phyloP scores from a whole-genome alignment of 805 yeast genomes.

The Lipomyces anomalus region DNA sequence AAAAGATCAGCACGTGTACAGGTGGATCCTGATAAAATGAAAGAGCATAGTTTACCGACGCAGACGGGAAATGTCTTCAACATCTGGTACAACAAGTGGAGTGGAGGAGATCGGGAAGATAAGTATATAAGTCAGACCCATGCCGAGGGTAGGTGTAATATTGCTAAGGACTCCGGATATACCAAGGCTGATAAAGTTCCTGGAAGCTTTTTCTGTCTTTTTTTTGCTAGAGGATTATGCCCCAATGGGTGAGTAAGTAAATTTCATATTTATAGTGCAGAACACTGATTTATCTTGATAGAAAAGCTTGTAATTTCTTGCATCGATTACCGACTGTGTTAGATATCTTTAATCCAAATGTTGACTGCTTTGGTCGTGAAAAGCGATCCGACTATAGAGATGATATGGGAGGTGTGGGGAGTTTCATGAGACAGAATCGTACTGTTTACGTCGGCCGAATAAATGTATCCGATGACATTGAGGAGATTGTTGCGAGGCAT shows the following conservation, averaged over 20 bases:
- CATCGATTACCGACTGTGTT: slow-evolving; percentile 66
- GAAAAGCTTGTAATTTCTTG: slow-evolving; percentile 59
- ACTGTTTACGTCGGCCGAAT: slow-evolving; percentile 71
- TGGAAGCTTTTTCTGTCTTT: slow-evolving; percentile 59
- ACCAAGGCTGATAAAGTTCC: slow-evolving; percentile 58
- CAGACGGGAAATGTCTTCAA: slow-evolving; percentile 79
- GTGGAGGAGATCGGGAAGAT: slow-evolving; percentile 58
- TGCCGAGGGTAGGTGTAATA: slow-evolving; percentile 56
- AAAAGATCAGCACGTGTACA: slow-evolving; percentile 64
- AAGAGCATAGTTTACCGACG: slow-evolving; percentile 59
- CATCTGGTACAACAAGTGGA: slow-evolving; percentile 86
- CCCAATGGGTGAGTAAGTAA: slow-evolving; percentile 46
- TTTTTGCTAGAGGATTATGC: slow-evolving; percentile 87
- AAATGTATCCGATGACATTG: slow-evolving; percentile 40
- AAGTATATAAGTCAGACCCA: slow-evolving; percentile 36
- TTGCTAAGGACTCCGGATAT: slow-evolving; percentile 62
- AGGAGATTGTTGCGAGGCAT: slow-evolving; percentile 39
- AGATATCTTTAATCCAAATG: slow-evolving; percentile 56
- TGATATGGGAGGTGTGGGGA: slow-evolving; percentile 93
- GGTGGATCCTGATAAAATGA: slow-evolving; percentile 56
- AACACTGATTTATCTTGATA: background rate
- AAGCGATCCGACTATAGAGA: slow-evolving; percentile 75
- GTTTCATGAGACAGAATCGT: slow-evolving; percentile 59
- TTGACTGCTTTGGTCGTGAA: slow-evolving; percentile 91
- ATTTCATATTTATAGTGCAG: background rate